Base-by-base conservation (phyloP, 352 stramenopile genomes). In the Pythium volutum region DNA sequence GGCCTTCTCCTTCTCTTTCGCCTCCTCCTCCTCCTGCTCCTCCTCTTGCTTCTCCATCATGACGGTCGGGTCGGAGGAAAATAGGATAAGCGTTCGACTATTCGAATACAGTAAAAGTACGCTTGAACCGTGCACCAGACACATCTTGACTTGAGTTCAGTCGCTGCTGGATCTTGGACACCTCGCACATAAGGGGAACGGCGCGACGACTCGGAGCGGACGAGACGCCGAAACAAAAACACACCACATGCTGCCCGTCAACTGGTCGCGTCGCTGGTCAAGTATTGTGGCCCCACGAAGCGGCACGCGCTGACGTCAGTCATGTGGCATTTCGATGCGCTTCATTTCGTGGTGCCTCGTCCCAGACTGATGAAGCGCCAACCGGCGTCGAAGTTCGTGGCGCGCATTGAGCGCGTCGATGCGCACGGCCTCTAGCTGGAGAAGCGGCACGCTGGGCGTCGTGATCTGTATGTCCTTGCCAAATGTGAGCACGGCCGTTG, bases 391-490 rank as follows among this genome's bases (percentile, higher is more conserved):
- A 11, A 90, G 45, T 51, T 92, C 84, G 33, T 66, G 73, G 26
- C 69, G 74, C 2, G 79, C 67, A 41, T 82, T 50, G 34, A 89
- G 12, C 38, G 38, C 56, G 39, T 91, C 79, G n/a, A 94, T 71
- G 12, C 76, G 79, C 12, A 71, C 69, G 5, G 77, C 84, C 31
- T 92, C 82, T 1, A 94, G 68, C n/a, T 84, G 84, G 8, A 71
- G 71, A 10, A 76, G 71, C 16, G 82, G 58, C 11, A 65, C 22
- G 0, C 77, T 81, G 25, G 67, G 77, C 6, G 75, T 87, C 10
- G 73, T 78, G 27, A 94, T 63, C 41, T 88, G 74, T 29, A 90
- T 76, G 46, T 89, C 72, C 18, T 84, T 83, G 29, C 79, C 79
- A 27, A 90, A 91, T 8, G 66, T 77, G 25, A 94, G 69, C 29